Evolutionary conservation across 2,329 filamentous ascomycete genomes (phyloP).

Genomic region (Akanthomyces lecanii): DNA sequence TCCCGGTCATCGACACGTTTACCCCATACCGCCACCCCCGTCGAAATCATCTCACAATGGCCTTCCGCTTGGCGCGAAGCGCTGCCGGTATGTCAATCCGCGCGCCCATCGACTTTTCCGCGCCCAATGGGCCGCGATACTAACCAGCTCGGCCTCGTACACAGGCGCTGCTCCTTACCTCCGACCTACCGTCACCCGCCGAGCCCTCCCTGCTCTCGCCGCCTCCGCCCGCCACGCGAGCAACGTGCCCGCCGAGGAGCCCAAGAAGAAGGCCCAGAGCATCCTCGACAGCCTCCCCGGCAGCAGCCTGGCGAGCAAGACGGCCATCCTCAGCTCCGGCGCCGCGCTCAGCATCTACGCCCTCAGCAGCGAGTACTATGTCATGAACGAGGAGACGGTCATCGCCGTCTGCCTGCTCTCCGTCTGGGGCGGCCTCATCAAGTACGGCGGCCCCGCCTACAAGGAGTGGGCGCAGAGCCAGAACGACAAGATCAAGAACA

Average conservation of each 20-base stretch:
- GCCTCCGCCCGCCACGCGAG: constrained; percentile 60
- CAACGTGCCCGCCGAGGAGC: constrained; percentile 78
- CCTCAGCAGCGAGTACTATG: constrained; percentile 99
- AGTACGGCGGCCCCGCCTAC: constrained; percentile 91
- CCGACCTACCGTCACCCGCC: constrained; percentile 74
- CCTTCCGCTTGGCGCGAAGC: constrained; percentile 94
- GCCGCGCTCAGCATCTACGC: constrained; percentile 89
- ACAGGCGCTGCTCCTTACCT: constrained; percentile 81
- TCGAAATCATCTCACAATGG: constrained; percentile 74
- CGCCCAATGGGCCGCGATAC: constrained; percentile 35
- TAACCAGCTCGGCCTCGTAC: constrained; percentile 22
- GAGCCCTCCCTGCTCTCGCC: constrained; percentile 69
- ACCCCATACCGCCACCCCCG: constrained; percentile 41
- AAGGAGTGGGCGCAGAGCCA: constrained; percentile 86
- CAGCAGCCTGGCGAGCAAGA: constrained; percentile 90
- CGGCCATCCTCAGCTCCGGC: constrained; percentile 89
- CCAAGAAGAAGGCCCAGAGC: constrained; percentile 95
- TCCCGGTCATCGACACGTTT: constrained; percentile 42
- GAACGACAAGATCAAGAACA: constrained; percentile 87
- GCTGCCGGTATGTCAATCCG: constrained; percentile 71
- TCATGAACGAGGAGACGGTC: constrained; percentile 98
- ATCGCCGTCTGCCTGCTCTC: constrained; percentile 88
- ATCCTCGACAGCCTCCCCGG: constrained; percentile 91
- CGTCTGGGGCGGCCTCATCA: constrained; percentile 88
- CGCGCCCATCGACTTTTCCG: constrained; percentile 15